Evolutionary conservation across 305 asterid genomes (phyloP).

Genomic region (Fraxinus paxiana): DNA sequence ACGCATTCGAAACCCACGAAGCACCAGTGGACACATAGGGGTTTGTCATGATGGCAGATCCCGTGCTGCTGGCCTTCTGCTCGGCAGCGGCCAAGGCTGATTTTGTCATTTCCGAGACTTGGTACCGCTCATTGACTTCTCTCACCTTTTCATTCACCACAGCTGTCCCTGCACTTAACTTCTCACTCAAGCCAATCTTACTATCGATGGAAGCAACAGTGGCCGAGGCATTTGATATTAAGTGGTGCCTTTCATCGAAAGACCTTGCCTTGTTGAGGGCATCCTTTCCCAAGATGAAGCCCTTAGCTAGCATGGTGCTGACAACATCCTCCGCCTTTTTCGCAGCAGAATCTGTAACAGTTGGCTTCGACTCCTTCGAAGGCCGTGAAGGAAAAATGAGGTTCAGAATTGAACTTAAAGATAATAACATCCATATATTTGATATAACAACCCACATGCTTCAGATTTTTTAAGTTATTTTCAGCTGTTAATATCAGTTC

Average conservation of each 20-base stretch:
- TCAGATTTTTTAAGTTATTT: not conserved
- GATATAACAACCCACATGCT: not conserved
- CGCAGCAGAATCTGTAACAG: constrained; percentile 22
- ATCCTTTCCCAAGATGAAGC: constrained; percentile 54
- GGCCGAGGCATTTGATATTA: constrained; percentile 44
- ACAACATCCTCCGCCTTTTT: constrained; percentile 54
- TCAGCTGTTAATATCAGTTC: not conserved
- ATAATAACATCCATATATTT: not conserved
- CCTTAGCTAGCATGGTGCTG: constrained; percentile 56
- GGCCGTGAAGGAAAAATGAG: not conserved
- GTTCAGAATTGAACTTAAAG: not conserved
- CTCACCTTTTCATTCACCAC: constrained; percentile 44
- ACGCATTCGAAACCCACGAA: constrained; percentile 47
- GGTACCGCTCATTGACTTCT: constrained; percentile 44
- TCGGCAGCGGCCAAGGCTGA: constrained; percentile 50
- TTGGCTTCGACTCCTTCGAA: constrained; percentile 27
- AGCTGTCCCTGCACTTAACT: constrained; percentile 45
- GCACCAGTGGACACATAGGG: constrained; percentile 44
- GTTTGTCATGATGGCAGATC: constrained; percentile 45
- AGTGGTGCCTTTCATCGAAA: constrained; percentile 48
- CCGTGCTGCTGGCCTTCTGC: constrained; percentile 42
- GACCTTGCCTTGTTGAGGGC: constrained; percentile 49
- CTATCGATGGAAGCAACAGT: constrained; percentile 47
- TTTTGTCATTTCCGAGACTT: constrained; percentile 51
- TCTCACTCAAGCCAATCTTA: constrained; percentile 49